Percentiles rank a stretch among this genome's conserved stretches.
Conservation (phyloP, 192 early-diverging fungal genomes). For the Phycomyces nitens region DNA sequence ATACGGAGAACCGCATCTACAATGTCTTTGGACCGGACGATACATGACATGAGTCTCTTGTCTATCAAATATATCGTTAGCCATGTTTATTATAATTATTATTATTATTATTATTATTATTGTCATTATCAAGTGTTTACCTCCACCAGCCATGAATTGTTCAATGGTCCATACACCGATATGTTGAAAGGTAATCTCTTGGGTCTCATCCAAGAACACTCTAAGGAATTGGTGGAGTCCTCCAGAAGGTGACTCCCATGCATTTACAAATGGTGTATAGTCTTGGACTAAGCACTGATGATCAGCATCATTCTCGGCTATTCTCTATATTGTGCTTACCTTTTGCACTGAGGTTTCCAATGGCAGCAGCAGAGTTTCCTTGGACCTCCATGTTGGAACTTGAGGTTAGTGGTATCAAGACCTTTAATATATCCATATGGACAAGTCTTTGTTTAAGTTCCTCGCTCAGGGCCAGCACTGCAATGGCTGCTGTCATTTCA, state of each 20-base stretch:
- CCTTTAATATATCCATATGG: conserved; percentile 55
- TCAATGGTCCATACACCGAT: conserved; percentile 85
- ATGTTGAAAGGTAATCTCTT: conserved; percentile 74
- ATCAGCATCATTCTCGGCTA: too few species aligned
- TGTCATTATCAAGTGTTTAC: conserved; percentile 9
- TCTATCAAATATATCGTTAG: too few species aligned
- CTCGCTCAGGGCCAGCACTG: conserved; percentile 75
- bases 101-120: too few species aligned
- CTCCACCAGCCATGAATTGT: conserved; percentile 65
- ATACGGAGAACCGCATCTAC: too few species aligned
- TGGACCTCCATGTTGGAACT: conserved; percentile 63
- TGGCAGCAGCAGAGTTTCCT: conserved; percentile 74
- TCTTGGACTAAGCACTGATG: too few species aligned
- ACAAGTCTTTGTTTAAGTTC: conserved; percentile 65
- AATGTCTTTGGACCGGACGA: too few species aligned
- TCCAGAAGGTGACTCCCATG: conserved; percentile 61
- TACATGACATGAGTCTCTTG: too few species aligned
- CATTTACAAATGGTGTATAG: conserved; percentile 57
- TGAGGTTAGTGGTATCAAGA: conserved; percentile 64
- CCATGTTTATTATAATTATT: too few species aligned
- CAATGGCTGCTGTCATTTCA: conserved; percentile 83
- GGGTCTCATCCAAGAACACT: conserved; percentile 57
- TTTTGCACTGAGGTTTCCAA: conserved; percentile 68
- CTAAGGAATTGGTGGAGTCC: conserved; percentile 66
- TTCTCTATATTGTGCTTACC: too few species aligned